Evolutionary conservation across 169 alveolate genomes (phyloP), one percentile per base, ranked within the genome.

Genomic region (Ichthyophthirius multifiliis): DNA sequence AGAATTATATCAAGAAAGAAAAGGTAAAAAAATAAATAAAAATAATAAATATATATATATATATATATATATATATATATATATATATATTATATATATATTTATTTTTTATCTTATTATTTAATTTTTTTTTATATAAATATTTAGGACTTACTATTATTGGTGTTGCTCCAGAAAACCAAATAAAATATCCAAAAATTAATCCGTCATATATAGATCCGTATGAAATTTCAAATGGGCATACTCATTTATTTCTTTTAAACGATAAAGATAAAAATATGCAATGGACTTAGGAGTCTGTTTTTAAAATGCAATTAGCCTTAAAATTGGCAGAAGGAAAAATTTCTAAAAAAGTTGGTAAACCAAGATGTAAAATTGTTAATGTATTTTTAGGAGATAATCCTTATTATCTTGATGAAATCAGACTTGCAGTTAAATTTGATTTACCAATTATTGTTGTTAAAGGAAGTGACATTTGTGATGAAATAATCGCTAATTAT

Each of bases 131-230:
- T 9, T 41, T 41, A 9, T 9, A 7, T 41, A 4, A 4, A 55
- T 27, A 20, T 9, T 41, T n/a, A 82, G 90, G 75, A 32, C 88
- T 93, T 35, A 88, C 82, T 37, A 62, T 93, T 41, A 84, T 93
- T 63, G 97, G 97, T 5, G 92, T 91, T 3, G 93, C 94, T 12
- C 97, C 97, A 2, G 96, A 93, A 83, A 77, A 74, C 67, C 86
- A 85, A 74, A 85, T 93, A 31, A 86, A 88, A 67, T 93, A 91
- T 83, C 97, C 97, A 1, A 86, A 89, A 81, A 83, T 88, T 15
- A 86, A 84, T 64, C 84, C 93, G 15, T 78, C 89, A 34, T 83
- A 88, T 73, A 84, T 86, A 63, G 88, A 89, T 55, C 92, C 89
- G 27, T 86, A 83, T 71, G 93, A 90, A 65, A 84, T 93, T 34